These are phyloP conservation scores for Neostapfia colusana DNA, from an alignment of 176 grass and related monocot genomes.

Conservation along the genomic window DNA sequence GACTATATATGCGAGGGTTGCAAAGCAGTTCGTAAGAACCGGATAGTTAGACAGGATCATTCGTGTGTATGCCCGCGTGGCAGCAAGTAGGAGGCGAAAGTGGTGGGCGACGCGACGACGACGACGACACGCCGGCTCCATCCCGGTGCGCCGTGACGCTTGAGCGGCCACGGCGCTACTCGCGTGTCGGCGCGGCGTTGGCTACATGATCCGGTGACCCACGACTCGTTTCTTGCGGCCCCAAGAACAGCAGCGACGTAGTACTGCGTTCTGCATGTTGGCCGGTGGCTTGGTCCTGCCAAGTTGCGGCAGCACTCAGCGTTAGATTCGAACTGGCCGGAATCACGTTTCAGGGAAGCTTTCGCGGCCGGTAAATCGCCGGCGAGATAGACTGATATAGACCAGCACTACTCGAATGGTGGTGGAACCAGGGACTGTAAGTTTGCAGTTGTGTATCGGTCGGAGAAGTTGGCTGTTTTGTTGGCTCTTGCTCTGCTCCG, in stretches of 20 bases:
- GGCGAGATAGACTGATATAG: background rate
- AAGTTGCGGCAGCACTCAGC: background rate
- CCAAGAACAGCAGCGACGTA: background rate
- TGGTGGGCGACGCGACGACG: constrained; percentile 15
- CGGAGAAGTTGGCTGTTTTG: background rate
- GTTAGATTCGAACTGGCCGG: background rate
- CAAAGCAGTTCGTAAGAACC: background rate
- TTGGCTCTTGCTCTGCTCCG: constrained; percentile 10
- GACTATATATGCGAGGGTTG: too few species aligned
- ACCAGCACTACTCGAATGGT: too few species aligned
- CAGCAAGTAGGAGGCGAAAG: background rate
- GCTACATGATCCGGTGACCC: background rate
- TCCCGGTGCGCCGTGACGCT: constrained; percentile 16
- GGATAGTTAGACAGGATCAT: background rate
- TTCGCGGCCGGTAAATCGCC: background rate
- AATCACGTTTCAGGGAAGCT: background rate
- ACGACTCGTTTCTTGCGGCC: too few species aligned
- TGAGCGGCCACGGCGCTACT: background rate
- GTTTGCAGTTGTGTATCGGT: background rate
- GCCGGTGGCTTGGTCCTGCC: background rate
- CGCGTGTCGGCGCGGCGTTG: constrained; percentile 15
- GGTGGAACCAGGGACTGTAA: background rate
- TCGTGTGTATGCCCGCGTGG: background rate
- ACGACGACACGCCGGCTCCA: background rate
- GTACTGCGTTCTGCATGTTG: background rate